Base-by-base conservation (phyloP, 768 basidiomycete genomes). In the Strobilomyces dryophilus region DNA sequence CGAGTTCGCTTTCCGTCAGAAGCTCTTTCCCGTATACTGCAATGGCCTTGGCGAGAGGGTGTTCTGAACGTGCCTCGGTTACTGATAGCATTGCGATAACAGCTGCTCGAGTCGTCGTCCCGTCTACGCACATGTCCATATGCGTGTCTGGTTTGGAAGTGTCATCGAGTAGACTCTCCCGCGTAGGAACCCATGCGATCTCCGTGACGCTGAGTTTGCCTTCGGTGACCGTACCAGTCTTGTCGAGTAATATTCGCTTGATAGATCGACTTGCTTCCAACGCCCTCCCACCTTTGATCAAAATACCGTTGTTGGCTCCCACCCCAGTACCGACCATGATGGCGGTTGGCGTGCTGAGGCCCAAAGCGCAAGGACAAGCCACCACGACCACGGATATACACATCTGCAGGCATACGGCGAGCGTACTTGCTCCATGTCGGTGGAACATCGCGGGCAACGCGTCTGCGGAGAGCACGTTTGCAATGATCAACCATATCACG, bases 301-400 rank as follows among this genome's bases (percentile, higher is more conserved):
- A 73, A 54, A 99, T 98, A 0, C 97, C 95, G 62, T 98, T 95
- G 74, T 89, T 81, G 9, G 97, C 97, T 2, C 97, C 97, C 52
- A 98, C 84, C 1, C 97, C 97, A 0, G 95, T 98, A 17, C 97
- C 97, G 31, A 98, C 97, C 97, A 98, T 98, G 71, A 98, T 93
- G 2, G 95, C 97, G 0, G 97, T 98, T 1, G 97, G 97, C 0
- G 95, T 98, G 51, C 91, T 92, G 53, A 98, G 79, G 5, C 95
- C 97, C 32, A 99, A 80, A 0, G 97, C 95, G 67, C 97, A 99
- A 0, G 97, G 97, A 69, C 97, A 99, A 20, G 97, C 95, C 47
- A 99, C 94, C 45, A 99, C 97, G 54, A 99, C 82, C 56, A 98
- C 97, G 37, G 91, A 94, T 66, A 98, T 99, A 69, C 95, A 98